Evolutionary conservation across 176 grass and related monocot species (phyloP), one percentile per base, ranked within the genome.

Genomic region (Puya raimondii): DNA sequence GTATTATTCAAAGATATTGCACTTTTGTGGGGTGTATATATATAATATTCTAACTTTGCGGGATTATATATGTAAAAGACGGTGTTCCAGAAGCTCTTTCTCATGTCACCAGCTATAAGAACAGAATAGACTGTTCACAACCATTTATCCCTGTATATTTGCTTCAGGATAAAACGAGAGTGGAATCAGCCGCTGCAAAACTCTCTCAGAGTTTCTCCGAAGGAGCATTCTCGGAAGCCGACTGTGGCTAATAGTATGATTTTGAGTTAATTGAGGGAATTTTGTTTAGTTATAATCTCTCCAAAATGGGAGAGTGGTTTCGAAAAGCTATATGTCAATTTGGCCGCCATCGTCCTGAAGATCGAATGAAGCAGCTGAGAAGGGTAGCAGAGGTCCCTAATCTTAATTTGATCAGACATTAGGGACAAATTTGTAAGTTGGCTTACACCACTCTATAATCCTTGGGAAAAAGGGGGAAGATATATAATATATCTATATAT

Each of bases 141-240:
- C 10, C 50, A 29, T 16, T 15, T 64, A 48, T 76, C 10, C 17
- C 2, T 18, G 33, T 22, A 73, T 63, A 51, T 54, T 83, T 80
- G 69, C 76, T 78, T 58, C 85, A 91, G 89, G 89, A 88, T 57
- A 80, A 72, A 10, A 26, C 70, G 51, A 91, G 85, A 68, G 63
- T 88, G 65, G 76, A 88, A 66, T 68, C 12, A 15, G 89, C 85
- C 54, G 76, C 50, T 0, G 54, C 68, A 47, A 82, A 76, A 26
- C 73, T 91, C 50, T 68, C 49, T 13, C 70, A 64, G 29, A 68
- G 47, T 49, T 77, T 77, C 50, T 84, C 78, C 71, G 57, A 79
- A 74, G 89, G 82, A 80, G 76, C 79, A 14, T 80, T 91, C 80
- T 78, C 63, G 58, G 75, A 83, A 75, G 26, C 72, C 8, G 50